A percentile compares a stretch with the other conserved stretches of the same genome.
These are phyloP conservation scores for Logfia minima DNA, from an alignment of 129 eudicot genomes.

Conservation along the genomic window DNA sequence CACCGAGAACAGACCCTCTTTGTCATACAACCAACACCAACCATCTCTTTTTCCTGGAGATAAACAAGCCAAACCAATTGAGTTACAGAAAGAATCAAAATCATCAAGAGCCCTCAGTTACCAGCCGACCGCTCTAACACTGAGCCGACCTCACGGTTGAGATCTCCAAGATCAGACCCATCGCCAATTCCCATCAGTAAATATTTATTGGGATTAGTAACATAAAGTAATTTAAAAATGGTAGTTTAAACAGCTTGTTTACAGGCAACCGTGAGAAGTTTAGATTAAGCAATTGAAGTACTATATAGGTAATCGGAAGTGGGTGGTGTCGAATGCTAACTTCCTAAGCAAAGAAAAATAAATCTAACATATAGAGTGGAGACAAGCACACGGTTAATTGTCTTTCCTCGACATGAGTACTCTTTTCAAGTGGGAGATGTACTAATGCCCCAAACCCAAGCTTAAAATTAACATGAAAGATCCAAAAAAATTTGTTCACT, in stretches of 20 bases:
- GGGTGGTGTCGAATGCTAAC: conserved; percentile 1
- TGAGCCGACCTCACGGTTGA: no score
- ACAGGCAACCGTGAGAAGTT: conserved; percentile 18
- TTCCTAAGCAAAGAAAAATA: background rate
- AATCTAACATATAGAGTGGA: background rate
- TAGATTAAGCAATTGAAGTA: conserved; percentile 21
- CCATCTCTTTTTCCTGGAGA: no score
- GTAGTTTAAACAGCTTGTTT: background rate
- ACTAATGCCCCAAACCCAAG: background rate
- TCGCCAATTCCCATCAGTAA: no score
- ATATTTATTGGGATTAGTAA: background rate
- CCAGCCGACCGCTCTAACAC: no score
- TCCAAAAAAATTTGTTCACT: background rate
- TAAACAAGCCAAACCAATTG: no score
- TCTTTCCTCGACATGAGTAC: background rate
- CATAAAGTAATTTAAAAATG: background rate
- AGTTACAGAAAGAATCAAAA: no score
- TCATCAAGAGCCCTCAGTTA: no score
- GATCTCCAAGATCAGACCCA: no score
- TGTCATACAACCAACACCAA: no score
- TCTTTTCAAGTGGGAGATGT: conserved; percentile 18
- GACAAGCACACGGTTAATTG: background rate
- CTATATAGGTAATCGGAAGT: background rate
- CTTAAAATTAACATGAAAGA: background rate
- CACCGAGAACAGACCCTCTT: no score